Percentiles rank a stretch among this genome's conserved stretches.
These are phyloP conservation scores for Dictyophora rubrovolvata DNA, from an alignment of 768 basidiomycete genomes.

Conservation along the genomic window DNA sequence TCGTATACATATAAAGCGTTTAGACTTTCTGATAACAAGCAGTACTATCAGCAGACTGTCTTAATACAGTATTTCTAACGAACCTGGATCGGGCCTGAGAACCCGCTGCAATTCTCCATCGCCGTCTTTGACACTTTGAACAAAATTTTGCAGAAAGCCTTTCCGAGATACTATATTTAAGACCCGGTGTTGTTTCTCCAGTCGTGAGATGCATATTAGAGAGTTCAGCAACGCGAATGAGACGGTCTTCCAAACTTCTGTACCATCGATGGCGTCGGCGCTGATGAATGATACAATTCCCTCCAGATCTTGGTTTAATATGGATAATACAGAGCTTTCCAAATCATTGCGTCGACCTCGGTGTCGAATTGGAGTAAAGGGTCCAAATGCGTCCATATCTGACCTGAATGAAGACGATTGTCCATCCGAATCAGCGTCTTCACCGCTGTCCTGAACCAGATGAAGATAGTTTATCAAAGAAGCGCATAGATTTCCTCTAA, in stretches of 20 bases:
- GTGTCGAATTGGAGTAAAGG: not conserved
- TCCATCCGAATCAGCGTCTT: not conserved
- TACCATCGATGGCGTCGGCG: constrained; percentile 89
- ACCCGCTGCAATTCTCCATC: constrained; percentile 66
- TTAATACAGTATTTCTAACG: constrained; percentile 14
- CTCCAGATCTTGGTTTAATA: constrained; percentile 63
- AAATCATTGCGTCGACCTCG: constrained; percentile 28
- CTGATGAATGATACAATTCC: constrained; percentile 62
- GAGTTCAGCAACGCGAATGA: constrained; percentile 87
- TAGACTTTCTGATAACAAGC: constrained; percentile 56
- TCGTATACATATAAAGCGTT: constrained; percentile 92
- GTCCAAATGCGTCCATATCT: constrained; percentile 12
- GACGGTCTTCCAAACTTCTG: constrained; percentile 95
- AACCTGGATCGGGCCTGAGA: constrained; percentile 85
- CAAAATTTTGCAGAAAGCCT: constrained; percentile 75
- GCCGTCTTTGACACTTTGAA: constrained; percentile 73
- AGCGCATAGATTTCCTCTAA: constrained; percentile 93
- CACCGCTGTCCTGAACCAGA: constrained; percentile 33
- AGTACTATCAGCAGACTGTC: not conserved
- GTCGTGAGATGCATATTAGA: constrained; percentile 58
- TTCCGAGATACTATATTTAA: constrained; percentile 52
- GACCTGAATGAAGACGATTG: constrained; percentile 11
- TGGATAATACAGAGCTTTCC: constrained; percentile 49
- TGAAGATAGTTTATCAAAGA: constrained; percentile 83
- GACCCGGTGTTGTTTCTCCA: constrained; percentile 58